A percentile compares a stretch with the other conserved stretches of the same genome.
These are phyloP conservation scores for Lactarius quietus DNA, from an alignment of 768 basidiomycete genomes.

Conservation along the genomic window DNA sequence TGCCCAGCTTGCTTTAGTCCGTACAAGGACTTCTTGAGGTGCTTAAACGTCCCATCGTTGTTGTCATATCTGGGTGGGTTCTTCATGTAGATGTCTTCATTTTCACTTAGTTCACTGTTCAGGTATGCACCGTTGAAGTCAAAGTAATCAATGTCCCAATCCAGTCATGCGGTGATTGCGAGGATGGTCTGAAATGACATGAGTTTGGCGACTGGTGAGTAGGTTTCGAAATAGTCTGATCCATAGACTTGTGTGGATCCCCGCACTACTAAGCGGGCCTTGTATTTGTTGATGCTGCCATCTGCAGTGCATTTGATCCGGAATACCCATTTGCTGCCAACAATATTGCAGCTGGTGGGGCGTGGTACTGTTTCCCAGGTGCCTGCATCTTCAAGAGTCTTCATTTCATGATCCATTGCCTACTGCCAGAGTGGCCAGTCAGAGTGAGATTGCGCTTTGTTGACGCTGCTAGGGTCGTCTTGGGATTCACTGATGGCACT, in stretches of 20 bases:
- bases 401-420: no score
- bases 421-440: no score
- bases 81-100: background rate
- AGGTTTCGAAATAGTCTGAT: no score
- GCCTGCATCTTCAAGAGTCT: slow-evolving; percentile 27
- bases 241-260: no score
- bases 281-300: no score
- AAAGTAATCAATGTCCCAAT: slow-evolving; percentile 34
- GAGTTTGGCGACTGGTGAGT: slow-evolving; percentile 33
- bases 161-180: slow-evolving; percentile 23
- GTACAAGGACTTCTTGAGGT: slow-evolving; percentile 24
- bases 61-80: slow-evolving; percentile 18
- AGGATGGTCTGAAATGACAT: slow-evolving; percentile 29
- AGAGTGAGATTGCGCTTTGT: slow-evolving; percentile 29
- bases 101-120: background rate
- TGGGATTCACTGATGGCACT: background rate
- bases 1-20: slow-evolving; percentile 27
- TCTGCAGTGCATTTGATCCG: no score
- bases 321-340: slow-evolving; percentile 24
- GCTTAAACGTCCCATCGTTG: slow-evolving; percentile 13
- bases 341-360: slow-evolving; percentile 21
- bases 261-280: no score
- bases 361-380: slow-evolving; percentile 33
- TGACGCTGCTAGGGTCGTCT: background rate
- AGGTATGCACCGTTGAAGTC: slow-evolving; percentile 37